Evolutionary conservation across 2,329 filamentous ascomycete genomes (phyloP).

Genomic region (Fusarium caatingaense): DNA sequence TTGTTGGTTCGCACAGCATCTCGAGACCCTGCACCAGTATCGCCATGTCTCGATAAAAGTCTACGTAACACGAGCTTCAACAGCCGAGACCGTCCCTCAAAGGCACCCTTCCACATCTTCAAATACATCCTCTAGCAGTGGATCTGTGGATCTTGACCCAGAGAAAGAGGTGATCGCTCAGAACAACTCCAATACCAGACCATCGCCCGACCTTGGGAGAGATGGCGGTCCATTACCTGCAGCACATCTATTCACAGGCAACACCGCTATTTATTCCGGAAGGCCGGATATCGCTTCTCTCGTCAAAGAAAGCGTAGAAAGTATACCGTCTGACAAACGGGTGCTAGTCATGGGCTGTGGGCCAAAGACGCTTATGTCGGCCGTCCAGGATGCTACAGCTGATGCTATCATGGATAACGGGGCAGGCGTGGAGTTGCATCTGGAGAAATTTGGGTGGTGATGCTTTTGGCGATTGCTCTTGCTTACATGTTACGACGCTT

Average conservation of each 20-base stretch:
- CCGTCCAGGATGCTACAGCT: slow-evolving; percentile 56
- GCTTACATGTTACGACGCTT: not conserved
- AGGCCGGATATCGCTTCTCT: slow-evolving; percentile 54
- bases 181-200: not conserved
- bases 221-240: slow-evolving; percentile 20
- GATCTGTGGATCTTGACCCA: slow-evolving; percentile 4
- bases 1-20: slow-evolving; percentile 53
- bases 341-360: slow-evolving; percentile 61
- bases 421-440: slow-evolving; percentile 60
- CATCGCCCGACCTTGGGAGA: slow-evolving; percentile 32
- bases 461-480: no score
- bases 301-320: slow-evolving; percentile 49
- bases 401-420: slow-evolving; percentile 54
- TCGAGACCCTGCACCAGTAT: slow-evolving; percentile 49
- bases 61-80: slow-evolving; percentile 51
- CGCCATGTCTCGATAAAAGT: slow-evolving; percentile 48
- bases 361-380: slow-evolving; percentile 55
- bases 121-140: slow-evolving; percentile 22
- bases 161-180: slow-evolving; percentile 24
- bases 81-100: slow-evolving; percentile 14
- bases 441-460: slow-evolving; percentile 61
- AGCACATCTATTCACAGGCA: not conserved
- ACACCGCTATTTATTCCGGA: slow-evolving; percentile 46
- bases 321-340: slow-evolving; percentile 46
- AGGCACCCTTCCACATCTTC: slow-evolving; percentile 15